Evolutionary conservation across 2,329 filamentous ascomycete species (phyloP).

Genomic region (Fusarium sterilihyphosum): DNA sequence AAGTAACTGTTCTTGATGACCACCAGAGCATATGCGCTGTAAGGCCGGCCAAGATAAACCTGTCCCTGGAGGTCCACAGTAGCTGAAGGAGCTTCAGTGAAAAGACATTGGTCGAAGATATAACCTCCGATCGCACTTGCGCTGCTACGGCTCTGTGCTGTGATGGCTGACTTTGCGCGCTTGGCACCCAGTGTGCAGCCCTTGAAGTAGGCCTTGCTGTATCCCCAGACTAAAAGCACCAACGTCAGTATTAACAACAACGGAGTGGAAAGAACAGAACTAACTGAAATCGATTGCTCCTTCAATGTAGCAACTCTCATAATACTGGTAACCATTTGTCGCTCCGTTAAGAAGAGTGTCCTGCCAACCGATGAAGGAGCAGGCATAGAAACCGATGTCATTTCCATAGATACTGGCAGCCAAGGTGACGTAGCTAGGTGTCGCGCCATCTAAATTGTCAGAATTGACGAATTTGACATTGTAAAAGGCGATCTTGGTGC

Average conservation of each 20-base stretch:
- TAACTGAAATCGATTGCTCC: constrained; percentile 28
- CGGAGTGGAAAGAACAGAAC: background rate
- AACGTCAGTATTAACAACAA: background rate
- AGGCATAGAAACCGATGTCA: constrained; percentile 53
- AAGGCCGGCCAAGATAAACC: constrained; percentile 59
- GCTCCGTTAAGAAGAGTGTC: constrained; percentile 29
- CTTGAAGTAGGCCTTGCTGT: constrained; percentile 39
- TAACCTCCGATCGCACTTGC: constrained; percentile 49
- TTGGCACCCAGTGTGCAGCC: constrained; percentile 35
- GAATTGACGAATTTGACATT: constrained; percentile 55
- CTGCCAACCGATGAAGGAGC: constrained; percentile 41
- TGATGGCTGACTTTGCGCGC: constrained; percentile 36
- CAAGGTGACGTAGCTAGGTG: constrained; percentile 30
- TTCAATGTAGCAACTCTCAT: constrained; percentile 33
- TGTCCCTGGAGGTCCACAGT: constrained; percentile 44
- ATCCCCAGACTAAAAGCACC: constrained; percentile 24
- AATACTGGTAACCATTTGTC: constrained; percentile 31
- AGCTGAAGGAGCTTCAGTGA: constrained; percentile 41
- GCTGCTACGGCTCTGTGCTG: constrained; percentile 43
- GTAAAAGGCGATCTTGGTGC: constrained; percentile 53
- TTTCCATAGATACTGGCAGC: constrained; percentile 46
- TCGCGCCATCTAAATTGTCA: constrained; percentile 28
- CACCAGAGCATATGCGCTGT: constrained; percentile 56
- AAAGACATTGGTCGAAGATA: constrained; percentile 53
- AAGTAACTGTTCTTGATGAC: constrained; percentile 60